Conservation (phyloP, 805 yeast genomes). For the Suhomyces vadensis region DNA sequence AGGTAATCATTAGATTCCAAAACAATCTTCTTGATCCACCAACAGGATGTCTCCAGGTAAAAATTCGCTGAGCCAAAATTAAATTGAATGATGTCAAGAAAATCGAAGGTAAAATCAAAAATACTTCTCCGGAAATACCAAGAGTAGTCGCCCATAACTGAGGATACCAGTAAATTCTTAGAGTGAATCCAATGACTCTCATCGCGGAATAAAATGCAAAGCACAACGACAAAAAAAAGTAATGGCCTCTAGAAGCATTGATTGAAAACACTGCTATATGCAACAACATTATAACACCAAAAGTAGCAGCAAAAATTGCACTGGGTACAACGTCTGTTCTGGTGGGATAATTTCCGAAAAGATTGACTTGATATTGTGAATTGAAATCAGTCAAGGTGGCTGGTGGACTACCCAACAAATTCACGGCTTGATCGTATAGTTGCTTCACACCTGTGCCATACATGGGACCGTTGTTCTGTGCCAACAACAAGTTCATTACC, state of each 20-base stretch:
- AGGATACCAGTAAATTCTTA: conserved; percentile 61
- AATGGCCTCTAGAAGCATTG: conserved; percentile 57
- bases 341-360: conserved; percentile 67
- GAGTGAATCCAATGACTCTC: conserved; percentile 58
- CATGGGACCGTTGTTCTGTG: conserved; percentile 32
- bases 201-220: conserved; percentile 54
- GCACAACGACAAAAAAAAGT: conserved; percentile 55
- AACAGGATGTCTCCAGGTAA: conserved; percentile 77
- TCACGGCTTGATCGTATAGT: conserved; percentile 30
- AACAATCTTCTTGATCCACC: conserved; percentile 56
- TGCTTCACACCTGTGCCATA: conserved; percentile 31
- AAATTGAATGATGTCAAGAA: conserved; percentile 59
- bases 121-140: conserved; percentile 60
- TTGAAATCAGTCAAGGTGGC: conserved; percentile 35
- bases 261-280: conserved; percentile 49
- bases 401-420: conserved; percentile 45
- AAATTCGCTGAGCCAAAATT: conserved; percentile 68
- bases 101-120: conserved; percentile 59
- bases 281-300: conserved; percentile 47
- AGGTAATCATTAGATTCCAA: conserved; percentile 48
- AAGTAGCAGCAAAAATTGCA: conserved; percentile 56
- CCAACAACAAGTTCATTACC: conserved; percentile 27
- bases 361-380: conserved; percentile 42
- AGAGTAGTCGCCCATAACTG: conserved; percentile 44
- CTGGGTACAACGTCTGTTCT: conserved; percentile 57